Evolutionary conservation across 345 rosid genomes (phyloP).

Genomic region (Cardamine chenopodiifolia): DNA sequence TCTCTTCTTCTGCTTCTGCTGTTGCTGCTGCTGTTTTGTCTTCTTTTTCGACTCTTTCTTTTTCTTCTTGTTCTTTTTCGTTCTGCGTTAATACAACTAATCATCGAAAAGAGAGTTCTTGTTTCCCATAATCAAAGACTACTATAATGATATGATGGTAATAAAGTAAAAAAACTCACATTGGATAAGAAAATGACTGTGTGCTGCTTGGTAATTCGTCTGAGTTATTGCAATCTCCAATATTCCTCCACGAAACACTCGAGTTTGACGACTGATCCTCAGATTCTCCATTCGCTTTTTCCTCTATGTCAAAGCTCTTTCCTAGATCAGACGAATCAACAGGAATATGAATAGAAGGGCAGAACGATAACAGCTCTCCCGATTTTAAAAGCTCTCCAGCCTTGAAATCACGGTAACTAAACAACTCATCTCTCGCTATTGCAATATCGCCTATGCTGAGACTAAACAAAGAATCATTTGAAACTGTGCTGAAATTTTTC

Average conservation of each 20-base stretch:
- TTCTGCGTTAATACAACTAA: conserved; percentile 22
- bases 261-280: conserved; percentile 38
- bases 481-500: conserved; percentile 39
- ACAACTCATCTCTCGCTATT: conserved; percentile 41
- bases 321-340: conserved; percentile 35
- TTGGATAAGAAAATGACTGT: conserved; percentile 33
- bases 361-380: conserved; percentile 37
- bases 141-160: conserved; percentile 1
- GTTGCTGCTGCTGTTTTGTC: conserved; percentile 25
- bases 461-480: conserved; percentile 53
- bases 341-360: conserved; percentile 26
- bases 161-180: conserved; percentile 29
- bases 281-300: conserved; percentile 16
- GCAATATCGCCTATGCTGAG: conserved; percentile 42
- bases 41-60: conserved; percentile 30
- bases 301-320: conserved; percentile 38
- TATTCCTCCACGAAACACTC: conserved; percentile 35
- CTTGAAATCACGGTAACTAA: conserved; percentile 42
- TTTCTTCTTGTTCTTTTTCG: conserved; percentile 30
- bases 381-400: conserved; percentile 33
- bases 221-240: conserved; percentile 32
- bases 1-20: conserved; percentile 38
- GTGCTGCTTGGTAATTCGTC: conserved; percentile 34
- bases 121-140: conserved; percentile 3
- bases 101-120: background rate